Evolutionary conservation across 306 rosid species (phyloP).

Genomic region (Nissolia schottii): DNA sequence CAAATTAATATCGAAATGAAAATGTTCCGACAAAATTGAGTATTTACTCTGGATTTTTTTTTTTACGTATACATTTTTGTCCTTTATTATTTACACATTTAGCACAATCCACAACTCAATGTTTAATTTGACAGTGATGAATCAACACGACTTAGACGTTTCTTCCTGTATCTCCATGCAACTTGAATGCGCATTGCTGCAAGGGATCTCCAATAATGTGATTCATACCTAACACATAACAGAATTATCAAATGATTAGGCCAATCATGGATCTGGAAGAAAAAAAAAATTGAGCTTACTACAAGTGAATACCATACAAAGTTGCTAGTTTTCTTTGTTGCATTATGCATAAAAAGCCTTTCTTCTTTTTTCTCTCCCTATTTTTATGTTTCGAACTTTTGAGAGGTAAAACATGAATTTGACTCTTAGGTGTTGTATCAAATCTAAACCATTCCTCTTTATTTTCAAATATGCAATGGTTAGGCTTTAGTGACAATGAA

Average conservation of each 20-base stretch:
- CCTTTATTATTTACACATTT: not conserved
- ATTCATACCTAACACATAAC: slow-evolving; percentile 58
- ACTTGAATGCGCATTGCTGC: slow-evolving; percentile 62
- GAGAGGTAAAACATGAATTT: too few relatives aligned
- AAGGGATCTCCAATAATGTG: slow-evolving; percentile 62
- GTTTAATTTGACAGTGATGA: not conserved
- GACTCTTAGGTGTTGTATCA: too few relatives aligned
- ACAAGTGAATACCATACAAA: not conserved
- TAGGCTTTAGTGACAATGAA: not conserved
- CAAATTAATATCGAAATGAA: too few relatives aligned
- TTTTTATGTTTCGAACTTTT: too few relatives aligned
- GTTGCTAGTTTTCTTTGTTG: not conserved
- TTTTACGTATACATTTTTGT: not conserved
- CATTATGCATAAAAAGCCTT: too few relatives aligned
- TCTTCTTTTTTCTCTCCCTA: too few relatives aligned
- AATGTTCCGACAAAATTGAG: too few relatives aligned
- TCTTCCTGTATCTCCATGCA: slow-evolving; percentile 62
- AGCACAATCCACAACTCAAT: not conserved
- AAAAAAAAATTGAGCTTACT: not conserved
- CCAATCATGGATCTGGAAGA: not conserved
- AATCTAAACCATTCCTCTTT: not conserved
- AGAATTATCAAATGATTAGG: not conserved
- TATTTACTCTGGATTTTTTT: too few relatives aligned
- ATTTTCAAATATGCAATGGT: not conserved
- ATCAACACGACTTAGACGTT: slow-evolving; percentile 39